Evolutionary conservation across 1,139 yeast species (phyloP), one percentile per base, ranked within the genome.

Genomic region (Arxiozyma telluris): DNA sequence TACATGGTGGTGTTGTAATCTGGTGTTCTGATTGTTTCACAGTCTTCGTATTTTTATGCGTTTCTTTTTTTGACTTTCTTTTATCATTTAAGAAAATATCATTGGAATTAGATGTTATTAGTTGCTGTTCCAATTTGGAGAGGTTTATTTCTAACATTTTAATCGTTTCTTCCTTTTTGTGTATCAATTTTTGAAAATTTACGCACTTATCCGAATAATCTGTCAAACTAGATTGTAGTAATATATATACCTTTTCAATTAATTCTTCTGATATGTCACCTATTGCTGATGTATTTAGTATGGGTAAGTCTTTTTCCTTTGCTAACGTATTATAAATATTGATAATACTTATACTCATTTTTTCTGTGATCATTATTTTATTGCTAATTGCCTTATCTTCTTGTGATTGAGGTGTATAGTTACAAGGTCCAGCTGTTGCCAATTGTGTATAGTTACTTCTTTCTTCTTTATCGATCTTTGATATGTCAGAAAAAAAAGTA

Each of bases 351-450:
- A 44, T 21, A 39, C 44, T 34, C 3, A 52, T 52, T 17, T 27
- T 45, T 34, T 41, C 38, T 12, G 49, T 50, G 2, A 50, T 21
- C 7, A 8, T 38, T 17, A 46, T 30, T 49, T 47, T 50, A 20
- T 47, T 53, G 44, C 49, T 51, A 34, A 48, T 34, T 18, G 50
- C 18, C 46, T 41, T 50, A n/a, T 50, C 49, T 44, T 49, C 50
- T 38, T 57, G 60, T 4, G 56, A 53, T 17, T 57, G 56, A 49
- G 53, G 55, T 4, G 56, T 56, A 44, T 41, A 50, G 15, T 55
- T 55, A 45, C 56, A 57, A 5, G 60, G 60, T 7, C 20, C 20
- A 18, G 34, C 3, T 23, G n/a, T 34, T 17, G 3, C n/a, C n/a
- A 34, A 4, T 12, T 15, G 17, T 34, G n/a, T 15, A 15, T 15